Percentiles rank a stretch among this genome's conserved stretches.
phyloP scores from a whole-genome alignment of 1,284 basidiomycete species.

The Tilletia setariae region DNA sequence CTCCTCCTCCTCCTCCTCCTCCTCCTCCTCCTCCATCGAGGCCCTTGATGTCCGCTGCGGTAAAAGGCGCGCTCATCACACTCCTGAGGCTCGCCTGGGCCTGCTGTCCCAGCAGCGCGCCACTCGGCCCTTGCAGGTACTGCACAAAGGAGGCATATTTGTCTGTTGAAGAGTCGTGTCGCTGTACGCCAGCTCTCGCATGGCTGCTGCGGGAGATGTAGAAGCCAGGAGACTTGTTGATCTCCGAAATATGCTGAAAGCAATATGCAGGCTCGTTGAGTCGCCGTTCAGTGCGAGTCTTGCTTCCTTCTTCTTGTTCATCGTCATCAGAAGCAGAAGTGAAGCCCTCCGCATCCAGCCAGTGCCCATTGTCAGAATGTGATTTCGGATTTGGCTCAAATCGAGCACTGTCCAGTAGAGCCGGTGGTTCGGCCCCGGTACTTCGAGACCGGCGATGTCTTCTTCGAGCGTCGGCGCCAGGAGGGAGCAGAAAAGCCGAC shows the following conservation, averaged over 20 bases:
- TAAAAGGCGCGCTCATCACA: slow-evolving; percentile 23
- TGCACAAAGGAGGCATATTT: slow-evolving; percentile 15
- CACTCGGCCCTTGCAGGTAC: slow-evolving; percentile 19
- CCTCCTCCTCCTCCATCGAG: not conserved
- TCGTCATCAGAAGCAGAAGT: not conserved
- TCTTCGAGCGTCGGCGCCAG: not conserved
- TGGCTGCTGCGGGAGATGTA: slow-evolving; percentile 12
- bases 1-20: not conserved
- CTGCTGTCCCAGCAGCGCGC: slow-evolving; percentile 16
- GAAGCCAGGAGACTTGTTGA: slow-evolving; percentile 35
- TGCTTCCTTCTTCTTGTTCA: not conserved
- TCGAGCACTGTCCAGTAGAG: too few relatives aligned
- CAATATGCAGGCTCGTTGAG: slow-evolving; percentile 26
- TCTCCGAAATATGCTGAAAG: slow-evolving; percentile 35
- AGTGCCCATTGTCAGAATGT: not conserved
- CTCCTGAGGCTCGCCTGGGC: slow-evolving; percentile 28
- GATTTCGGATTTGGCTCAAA: not conserved
- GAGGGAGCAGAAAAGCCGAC: not conserved
- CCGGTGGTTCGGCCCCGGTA: not conserved
- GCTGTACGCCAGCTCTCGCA: not conserved
- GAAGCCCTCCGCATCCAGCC: not conserved
- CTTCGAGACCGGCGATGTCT: slow-evolving; percentile 8
- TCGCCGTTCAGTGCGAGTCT: slow-evolving; percentile 14
- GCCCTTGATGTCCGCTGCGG: slow-evolving; percentile 24
- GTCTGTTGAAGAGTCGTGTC: not conserved